These are phyloP conservation scores for Serendipita sp. DNA, from an alignment of 768 basidiomycete species.

Conservation along the genomic window DNA sequence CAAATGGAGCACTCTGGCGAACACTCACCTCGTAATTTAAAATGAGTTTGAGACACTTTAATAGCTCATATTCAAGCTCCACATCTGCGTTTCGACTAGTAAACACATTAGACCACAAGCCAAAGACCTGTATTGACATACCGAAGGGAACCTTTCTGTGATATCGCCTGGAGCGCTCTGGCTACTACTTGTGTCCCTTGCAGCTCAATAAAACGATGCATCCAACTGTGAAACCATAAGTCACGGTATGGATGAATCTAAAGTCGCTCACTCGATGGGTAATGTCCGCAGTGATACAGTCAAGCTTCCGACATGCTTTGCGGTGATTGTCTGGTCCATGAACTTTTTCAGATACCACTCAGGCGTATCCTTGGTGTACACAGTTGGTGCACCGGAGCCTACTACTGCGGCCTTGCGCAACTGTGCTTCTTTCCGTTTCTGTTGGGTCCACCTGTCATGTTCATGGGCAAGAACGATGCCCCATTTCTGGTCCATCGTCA, in stretches of 20 bases:
- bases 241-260: neutral
- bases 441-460: conserved; percentile 62
- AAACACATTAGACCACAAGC: neutral
- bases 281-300: conserved; percentile 65
- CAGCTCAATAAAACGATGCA: conserved; percentile 53
- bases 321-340: conserved; percentile 68
- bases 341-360: conserved; percentile 92
- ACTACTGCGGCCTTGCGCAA: conserved; percentile 40
- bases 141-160: conserved; percentile 52
- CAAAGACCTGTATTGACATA: conserved; percentile 18
- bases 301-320: conserved; percentile 64
- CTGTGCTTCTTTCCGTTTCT: conserved; percentile 48
- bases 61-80: conserved; percentile 68
- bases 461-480: conserved; percentile 71
- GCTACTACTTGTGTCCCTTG: conserved; percentile 78
- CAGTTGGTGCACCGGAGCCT: conserved; percentile 25
- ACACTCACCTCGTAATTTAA: conserved; percentile 44
- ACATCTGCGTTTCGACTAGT: conserved; percentile 47
- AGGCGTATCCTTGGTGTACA: conserved; percentile 50
- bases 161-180: conserved; percentile 59
- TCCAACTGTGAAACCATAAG: conserved; percentile 44
- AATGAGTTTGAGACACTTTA: conserved; percentile 73
- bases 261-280: conserved; percentile 48
- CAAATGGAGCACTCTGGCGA: conserved; percentile 9
- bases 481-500: conserved; percentile 82